phyloP scores from a whole-genome alignment of 2,329 filamentous ascomycete species.

The Beauveria caledonica region DNA sequence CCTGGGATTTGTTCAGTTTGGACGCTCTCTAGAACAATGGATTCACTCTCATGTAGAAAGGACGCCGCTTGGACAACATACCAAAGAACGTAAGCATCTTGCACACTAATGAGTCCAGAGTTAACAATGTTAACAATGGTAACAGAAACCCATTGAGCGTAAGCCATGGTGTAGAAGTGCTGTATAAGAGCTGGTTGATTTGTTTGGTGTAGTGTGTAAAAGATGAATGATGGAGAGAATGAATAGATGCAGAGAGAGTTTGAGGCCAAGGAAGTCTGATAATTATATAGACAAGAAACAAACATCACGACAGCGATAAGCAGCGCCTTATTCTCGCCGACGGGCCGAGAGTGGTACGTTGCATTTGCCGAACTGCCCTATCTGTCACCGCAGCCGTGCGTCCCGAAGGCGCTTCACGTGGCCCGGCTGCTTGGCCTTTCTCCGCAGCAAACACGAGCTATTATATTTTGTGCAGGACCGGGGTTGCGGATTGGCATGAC shows the following conservation, averaged over 20 bases:
- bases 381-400: neutral
- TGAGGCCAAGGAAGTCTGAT: neutral
- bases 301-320: neutral
- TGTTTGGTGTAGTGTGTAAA: neutral
- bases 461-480: neutral
- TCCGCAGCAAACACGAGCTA: neutral
- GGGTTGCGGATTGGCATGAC: neutral
- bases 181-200: neutral
- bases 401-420: neutral
- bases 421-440: neutral
- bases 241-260: neutral
- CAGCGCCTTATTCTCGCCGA: neutral
- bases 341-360: neutral
- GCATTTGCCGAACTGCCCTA: neutral
- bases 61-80: neutral
- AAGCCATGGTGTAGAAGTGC: neutral
- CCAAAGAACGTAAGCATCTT: neutral
- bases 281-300: neutral
- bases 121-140: neutral
- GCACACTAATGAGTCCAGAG: neutral
- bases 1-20: neutral
- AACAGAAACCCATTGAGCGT: neutral
- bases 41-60: neutral
- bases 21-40: neutral
- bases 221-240: neutral